Percentiles rank a stretch among this genome's conserved stretches.
These are phyloP conservation scores for Globisporangium camurandrum DNA, from an alignment of 352 stramenopile species.

Conservation along the genomic window DNA sequence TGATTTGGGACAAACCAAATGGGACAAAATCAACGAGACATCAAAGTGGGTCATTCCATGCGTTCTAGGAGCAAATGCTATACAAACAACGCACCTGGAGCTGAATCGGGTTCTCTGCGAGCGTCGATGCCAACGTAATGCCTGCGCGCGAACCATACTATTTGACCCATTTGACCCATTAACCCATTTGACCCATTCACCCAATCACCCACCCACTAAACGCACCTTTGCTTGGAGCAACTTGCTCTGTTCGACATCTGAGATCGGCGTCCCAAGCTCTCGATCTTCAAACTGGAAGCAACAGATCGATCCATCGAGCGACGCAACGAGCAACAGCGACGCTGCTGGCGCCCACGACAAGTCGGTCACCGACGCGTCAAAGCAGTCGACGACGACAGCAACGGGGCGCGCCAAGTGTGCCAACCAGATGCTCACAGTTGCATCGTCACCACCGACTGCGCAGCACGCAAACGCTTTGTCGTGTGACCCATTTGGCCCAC, in stretches of 20 bases:
- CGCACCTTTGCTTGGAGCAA: slow-evolving; percentile 68
- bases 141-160: slow-evolving; percentile 79
- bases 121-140: slow-evolving; percentile 68
- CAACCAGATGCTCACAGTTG: slow-evolving; percentile 82
- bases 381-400: slow-evolving; percentile 77
- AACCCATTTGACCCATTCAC: no score
- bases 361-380: slow-evolving; percentile 78
- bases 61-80: neutral
- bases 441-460: slow-evolving; percentile 73
- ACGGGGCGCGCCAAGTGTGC: slow-evolving; percentile 69
- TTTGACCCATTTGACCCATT: neutral
- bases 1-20: no score
- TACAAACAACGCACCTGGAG: slow-evolving; percentile 32
- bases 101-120: slow-evolving; percentile 78
- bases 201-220: no score
- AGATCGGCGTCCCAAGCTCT: slow-evolving; percentile 67
- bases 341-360: slow-evolving; percentile 55
- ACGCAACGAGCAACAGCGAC: slow-evolving; percentile 63
- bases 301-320: slow-evolving; percentile 77
- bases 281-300: slow-evolving; percentile 66
- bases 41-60: neutral
- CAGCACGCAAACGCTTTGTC: slow-evolving; percentile 85
- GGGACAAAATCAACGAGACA: neutral
- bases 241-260: slow-evolving; percentile 68
- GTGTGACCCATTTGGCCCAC: slow-evolving; percentile 33